Base-by-base conservation (phyloP, 73 alveolate species). In the Paramecium caudatum region DNA sequence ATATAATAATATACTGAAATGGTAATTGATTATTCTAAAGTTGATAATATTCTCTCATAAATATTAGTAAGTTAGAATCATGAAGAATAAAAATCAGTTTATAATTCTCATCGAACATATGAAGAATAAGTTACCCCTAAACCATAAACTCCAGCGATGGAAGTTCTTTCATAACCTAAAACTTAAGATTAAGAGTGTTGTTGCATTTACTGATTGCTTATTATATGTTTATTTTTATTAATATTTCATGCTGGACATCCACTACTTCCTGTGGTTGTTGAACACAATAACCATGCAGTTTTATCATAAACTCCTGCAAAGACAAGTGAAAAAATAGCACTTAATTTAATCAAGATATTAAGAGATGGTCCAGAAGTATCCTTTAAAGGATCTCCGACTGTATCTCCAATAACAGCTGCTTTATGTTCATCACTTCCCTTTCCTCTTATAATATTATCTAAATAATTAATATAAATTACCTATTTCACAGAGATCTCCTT, bases 91-190 rank as follows among this genome's bases (percentile, higher is more conserved):
- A 41, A 41, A 41, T 82, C 96, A 98, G 91, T 96, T 96, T 9
- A 98, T 98, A 3, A 99, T 99, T 82, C 97, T 99, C 96, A 94
- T 98, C 68, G 99, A 99, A 83, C 96, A 97, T 49, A 94, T 99
- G 37, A 94, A 95, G 97, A 96, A 96, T n/a, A n/a, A n/a, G n/a
- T n/a, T n/a, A n/a, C n/a, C n/a, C n/a, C n/a, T n/a, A n/a, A n/a
- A n/a, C n/a, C 69, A 95, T 91, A 78, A 98, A 82, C 16, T 98
- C 93, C 41, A 99, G 99, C 45, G 95, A 95, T 23, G 99, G 99
- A 41, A 8, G 7, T 41, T 41, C 12, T 41, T 41, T 8, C 12
- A 8, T 41, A 41, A 41, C 7, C 12, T 8, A 41, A 41, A 41
- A 8, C 12, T 41, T 41, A 7, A 41, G 50, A 41, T 41, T 41